Percentiles rank a stretch among this genome's conserved stretches.
These are phyloP conservation scores for Chalciporus sp. DNA, from an alignment of 1,284 basidiomycete genomes.

Conservation along the genomic window DNA sequence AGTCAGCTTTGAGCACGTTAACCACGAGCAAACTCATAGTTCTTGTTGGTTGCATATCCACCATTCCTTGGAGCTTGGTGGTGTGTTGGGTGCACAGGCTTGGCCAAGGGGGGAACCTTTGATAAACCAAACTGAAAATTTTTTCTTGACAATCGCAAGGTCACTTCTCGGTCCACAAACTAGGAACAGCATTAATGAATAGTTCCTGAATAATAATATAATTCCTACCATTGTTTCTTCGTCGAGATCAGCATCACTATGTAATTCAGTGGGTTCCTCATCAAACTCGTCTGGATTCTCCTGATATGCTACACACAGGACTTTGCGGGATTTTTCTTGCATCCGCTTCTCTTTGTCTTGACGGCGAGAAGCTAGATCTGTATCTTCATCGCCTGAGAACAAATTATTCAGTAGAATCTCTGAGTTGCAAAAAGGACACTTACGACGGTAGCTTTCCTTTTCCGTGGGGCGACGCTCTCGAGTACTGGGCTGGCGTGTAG, in stretches of 20 bases:
- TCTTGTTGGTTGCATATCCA: no score
- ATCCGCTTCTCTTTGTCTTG: no score
- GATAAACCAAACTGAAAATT: no score
- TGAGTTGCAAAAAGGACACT: no score
- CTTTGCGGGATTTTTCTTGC: no score
- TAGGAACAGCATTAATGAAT: neutral
- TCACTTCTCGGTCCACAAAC: neutral
- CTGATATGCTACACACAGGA: neutral
- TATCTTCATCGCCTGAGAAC: no score
- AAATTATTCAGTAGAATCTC: no score
- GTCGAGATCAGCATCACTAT: neutral
- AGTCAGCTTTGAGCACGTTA: no score
- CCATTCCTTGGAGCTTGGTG: no score
- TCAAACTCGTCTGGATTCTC: neutral
- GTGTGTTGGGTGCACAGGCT: no score
- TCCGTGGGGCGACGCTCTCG: neutral
- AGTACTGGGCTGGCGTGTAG: neutral
- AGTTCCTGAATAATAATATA: neutral
- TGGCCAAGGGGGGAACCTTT: neutral
- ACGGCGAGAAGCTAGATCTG: no score
- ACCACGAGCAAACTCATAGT: no score
- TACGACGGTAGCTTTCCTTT: slow-evolving; percentile 4
- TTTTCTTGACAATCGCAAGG: neutral
- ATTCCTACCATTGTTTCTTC: slow-evolving; percentile 4
- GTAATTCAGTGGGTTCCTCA: neutral